A percentile compares a stretch with the other conserved stretches of the same genome.
These are phyloP conservation scores for Rubia occidens DNA, from an alignment of 305 asterid species.

Conservation along the genomic window DNA sequence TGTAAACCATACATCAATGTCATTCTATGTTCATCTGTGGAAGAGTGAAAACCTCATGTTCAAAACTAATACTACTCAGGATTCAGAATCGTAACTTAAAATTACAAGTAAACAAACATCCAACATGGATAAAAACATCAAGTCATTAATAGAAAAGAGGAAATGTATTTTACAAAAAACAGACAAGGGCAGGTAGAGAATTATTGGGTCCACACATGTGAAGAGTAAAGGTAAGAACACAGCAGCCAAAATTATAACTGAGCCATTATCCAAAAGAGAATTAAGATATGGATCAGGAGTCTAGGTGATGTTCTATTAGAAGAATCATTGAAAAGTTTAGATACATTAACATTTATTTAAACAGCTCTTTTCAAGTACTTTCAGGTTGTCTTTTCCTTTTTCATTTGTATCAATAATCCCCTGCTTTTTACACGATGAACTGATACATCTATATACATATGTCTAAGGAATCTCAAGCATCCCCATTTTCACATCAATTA, in stretches of 20 bases:
- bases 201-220: not conserved
- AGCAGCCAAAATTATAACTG: constrained; percentile 2
- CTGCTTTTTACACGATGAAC: not conserved
- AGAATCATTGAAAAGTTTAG: not conserved
- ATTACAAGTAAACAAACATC: not conserved
- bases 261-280: not conserved
- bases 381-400: not conserved
- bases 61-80: not conserved
- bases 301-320: not conserved
- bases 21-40: not conserved
- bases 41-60: constrained; percentile 1
- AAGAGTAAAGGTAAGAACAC: not conserved
- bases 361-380: not conserved
- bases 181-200: not conserved
- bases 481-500: not conserved
- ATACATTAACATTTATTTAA: not conserved
- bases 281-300: not conserved
- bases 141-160: not conserved
- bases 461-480: not conserved
- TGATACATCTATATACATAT: not conserved
- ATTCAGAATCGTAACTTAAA: not conserved
- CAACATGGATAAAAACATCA: not conserved
- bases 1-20: not conserved
- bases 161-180: not conserved
- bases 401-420: not conserved